These are phyloP conservation scores for Dryas alaskensis DNA, from an alignment of 306 rosid genomes.

Conservation along the genomic window DNA sequence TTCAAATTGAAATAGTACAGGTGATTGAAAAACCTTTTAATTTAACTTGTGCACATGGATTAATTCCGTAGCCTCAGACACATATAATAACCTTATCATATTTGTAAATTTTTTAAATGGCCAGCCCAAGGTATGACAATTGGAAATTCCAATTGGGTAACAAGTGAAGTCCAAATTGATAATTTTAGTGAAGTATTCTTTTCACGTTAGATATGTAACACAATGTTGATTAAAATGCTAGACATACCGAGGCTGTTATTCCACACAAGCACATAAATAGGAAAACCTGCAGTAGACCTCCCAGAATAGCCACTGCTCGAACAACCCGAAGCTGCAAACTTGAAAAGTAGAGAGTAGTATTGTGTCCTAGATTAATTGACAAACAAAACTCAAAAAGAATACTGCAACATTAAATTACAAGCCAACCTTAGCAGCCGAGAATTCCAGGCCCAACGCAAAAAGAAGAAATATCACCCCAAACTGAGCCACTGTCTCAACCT, in stretches of 20 bases:
- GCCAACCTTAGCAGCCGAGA: conserved; percentile 77
- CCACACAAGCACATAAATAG: conserved; percentile 94
- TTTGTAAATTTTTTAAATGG: background rate
- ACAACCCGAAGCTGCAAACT: conserved; percentile 81
- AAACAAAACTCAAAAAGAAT: conserved; percentile 21
- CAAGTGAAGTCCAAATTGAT: background rate
- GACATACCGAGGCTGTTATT: conserved; percentile 77
- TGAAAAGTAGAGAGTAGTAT: conserved; percentile 24
- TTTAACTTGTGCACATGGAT: too few species aligned
- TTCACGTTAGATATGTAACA: background rate
- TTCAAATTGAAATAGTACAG: too few species aligned
- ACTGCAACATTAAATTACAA: conserved; percentile 19
- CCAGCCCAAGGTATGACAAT: background rate
- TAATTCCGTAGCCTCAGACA: too few species aligned
- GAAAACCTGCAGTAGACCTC: conserved; percentile 89
- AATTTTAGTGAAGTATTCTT: background rate
- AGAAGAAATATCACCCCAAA: conserved; percentile 98
- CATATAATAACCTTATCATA: background rate
- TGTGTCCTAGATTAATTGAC: conserved; percentile 17
- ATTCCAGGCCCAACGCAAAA: conserved; percentile 92
- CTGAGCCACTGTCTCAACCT: conserved; percentile 99
- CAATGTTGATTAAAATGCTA: conserved; percentile 22
- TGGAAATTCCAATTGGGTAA: background rate
- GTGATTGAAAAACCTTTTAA: too few species aligned
- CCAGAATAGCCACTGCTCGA: conserved; percentile 91